Base-by-base conservation (phyloP, 2,329 filamentous ascomycete species). In the Escovopsis weberi region DNA sequence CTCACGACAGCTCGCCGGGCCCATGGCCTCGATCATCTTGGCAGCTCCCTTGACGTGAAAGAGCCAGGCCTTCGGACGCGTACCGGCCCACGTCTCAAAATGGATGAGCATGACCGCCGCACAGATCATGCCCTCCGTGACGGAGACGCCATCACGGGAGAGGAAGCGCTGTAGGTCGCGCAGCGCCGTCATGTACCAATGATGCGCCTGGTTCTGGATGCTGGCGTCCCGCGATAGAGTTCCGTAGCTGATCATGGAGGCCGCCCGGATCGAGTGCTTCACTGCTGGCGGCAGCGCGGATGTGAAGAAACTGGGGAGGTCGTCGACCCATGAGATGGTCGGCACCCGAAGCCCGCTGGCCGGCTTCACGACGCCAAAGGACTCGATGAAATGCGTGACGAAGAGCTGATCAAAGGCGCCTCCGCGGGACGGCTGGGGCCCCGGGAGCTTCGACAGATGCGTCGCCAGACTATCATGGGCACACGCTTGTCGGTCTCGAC, bases 101-200 rank as follows among this genome's bases (percentile, higher is more conserved):
- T 49, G 47, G 6, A 40, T 45, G 40, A 49, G 45, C 47, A 49
- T 49, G 11, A 47, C 45, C 3, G 43, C 45, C 9, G 47, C 43
- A 10, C 45, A 49, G 1, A 49, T 43, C 12, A 39, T 35, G 12
- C 15, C 36, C 19, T 49, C 47, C 1, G 39, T 32, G 33, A 39
- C 38, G 2, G 34, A 34, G 9, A 15, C n/a, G 6, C 15, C 7
- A 1, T 26, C 18, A 2, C 33, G 39, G 2, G 46, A 42, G 2
- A 47, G 19, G 7, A 43, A 12, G 12, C 18, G 9, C 7, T 35
- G 43, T 2, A 45, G 28, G 6, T 38, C 40, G 37, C 35, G 40
- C 19, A 49, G 30, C 7, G 47, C 45, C 10, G 19, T 45, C 26
- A 39, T 37, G 34, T 49, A 47, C 47, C 47, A 49, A 19, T 36